Evolutionary conservation across 345 rosid genomes (phyloP), one percentile per base, ranked within the genome.

Genomic region (Eucalyptus camaldulensis): DNA sequence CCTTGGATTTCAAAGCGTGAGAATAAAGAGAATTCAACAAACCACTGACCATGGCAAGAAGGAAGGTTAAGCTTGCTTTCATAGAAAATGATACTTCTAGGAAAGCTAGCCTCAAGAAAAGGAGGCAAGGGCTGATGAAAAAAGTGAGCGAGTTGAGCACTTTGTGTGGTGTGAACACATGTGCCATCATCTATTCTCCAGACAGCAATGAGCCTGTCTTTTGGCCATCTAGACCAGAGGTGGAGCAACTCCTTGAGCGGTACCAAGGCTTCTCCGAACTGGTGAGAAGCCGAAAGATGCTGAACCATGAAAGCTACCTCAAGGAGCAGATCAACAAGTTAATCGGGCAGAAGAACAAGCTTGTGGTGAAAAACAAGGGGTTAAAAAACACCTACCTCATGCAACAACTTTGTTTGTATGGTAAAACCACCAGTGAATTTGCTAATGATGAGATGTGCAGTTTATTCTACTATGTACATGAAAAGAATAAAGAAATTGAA

Each of bases 91-190:
- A 92, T 14, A 81, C 50, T 44, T 92, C 92, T 12, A 90, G 95
- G 50, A 93, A 88, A 92, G 93, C 93, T 29, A 91, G 94, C 89
- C 92, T 93, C 14, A 93, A 90, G 91, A 93, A 94, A 86, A 93
- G 93, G 80, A 90, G 91, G 85, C 16, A 16, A 12, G 95, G 95
- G 49, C 87, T 95, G 21, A 7, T 94, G 33, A 94, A 93, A 56
- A 95, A 94, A 87, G 94, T 95, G 80, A 88, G 90, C 5, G 96
- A 95, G 67, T 87, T 94, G 6, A 90, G 92, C 43, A 92, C 87
- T 8, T 85, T 94, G 1, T 95, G 95, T 31, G 94, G 90, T 21
- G 89, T 93, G 29, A 44, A 49, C 22, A 93, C 93, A 6, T 92
- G 90, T 65, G 88, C 69, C 12, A 58, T 94, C 16, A 88, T 94